Evolutionary conservation across 352 stramenopile genomes (phyloP), one percentile per base, ranked within the genome.

Genomic region (Phytophthora fragariae): DNA sequence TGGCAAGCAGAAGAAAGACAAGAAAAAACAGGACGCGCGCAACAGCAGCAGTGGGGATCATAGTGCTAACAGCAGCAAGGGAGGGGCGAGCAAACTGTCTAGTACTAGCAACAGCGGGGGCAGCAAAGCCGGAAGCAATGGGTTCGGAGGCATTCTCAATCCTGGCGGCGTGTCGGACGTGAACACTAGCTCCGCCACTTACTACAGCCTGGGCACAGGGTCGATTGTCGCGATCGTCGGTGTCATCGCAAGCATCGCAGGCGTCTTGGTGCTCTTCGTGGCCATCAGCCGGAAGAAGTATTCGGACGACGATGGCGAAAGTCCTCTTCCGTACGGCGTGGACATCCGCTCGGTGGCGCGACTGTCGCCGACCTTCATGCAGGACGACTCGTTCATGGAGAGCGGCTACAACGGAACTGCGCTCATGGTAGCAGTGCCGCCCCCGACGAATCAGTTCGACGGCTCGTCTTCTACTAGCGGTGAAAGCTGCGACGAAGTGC

Each of bases 191-290:
- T 78, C 76, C 14, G 84, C 76, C 27, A 80, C 70, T 1, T 80
- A 76, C 8, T 92, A 91, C 76, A 89, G 70, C 54, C 73, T 94
- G 59, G 84, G 77, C 21, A 79, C 83, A 37, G 75, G 73, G 5
- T 93, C 87, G 29, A 92, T 94, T 69, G 54, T 92, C 58, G 90
- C 84, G 21, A 90, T 94, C 60, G 77, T 92, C 52, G 85, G 87
- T 15, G 87, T 94, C 21, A 58, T 94, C 15, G 79, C 80, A n/a
- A 83, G 85, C 27, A 88, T 94, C 37, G 70, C 73, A 41, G 83
- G 82, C 9, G 80, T 92, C 44, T 50, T 92, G 8, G 55, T 78
- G 19, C 61, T 93, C 19, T 92, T 93, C 41, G 83, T 85, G 12
- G 62, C 79, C 15, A 93, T 91, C 54, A 79, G 82, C 14, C 82